These are phyloP conservation scores for Xylariaceae sp. DNA, from an alignment of 2,329 filamentous ascomycete genomes.

Conservation along the genomic window DNA sequence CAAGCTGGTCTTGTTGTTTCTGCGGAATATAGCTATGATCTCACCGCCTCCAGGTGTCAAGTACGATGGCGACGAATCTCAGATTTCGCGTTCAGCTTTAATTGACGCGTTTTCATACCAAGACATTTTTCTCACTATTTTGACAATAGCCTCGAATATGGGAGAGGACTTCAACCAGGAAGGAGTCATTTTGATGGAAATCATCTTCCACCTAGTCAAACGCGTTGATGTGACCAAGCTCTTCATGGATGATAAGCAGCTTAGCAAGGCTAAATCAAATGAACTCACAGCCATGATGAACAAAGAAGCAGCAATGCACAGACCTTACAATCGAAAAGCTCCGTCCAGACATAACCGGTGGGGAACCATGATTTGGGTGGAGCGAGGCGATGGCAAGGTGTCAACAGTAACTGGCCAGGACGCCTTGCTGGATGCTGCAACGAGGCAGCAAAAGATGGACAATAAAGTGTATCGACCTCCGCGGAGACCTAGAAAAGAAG, in stretches of 20 bases:
- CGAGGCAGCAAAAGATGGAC: constrained; percentile 86
- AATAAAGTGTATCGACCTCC: constrained; percentile 90
- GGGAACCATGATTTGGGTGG: constrained; percentile 96
- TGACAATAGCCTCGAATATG: constrained; percentile 90
- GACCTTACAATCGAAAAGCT: constrained; percentile 74
- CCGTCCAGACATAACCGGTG: constrained; percentile 91
- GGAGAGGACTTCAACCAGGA: constrained; percentile 90
- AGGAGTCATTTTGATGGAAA: constrained; percentile 87
- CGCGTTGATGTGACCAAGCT: constrained; percentile 82
- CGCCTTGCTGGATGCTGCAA: constrained; percentile 72
- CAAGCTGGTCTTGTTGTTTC: constrained; percentile 83
- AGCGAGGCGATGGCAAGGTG: constrained; percentile 81
- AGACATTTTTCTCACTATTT: constrained; percentile 81
- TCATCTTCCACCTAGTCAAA: constrained; percentile 90
- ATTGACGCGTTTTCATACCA: constrained; percentile 90
- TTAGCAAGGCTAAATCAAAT: constrained; percentile 67
- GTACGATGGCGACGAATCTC: constrained; percentile 84
- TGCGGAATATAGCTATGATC: constrained; percentile 88
- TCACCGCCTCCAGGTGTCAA: constrained; percentile 71
- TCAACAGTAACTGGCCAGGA: constrained; percentile 88
- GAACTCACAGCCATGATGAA: constrained; percentile 76
- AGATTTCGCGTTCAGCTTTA: constrained; percentile 83
- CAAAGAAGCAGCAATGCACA: constrained; percentile 83
- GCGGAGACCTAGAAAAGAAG: constrained; percentile 61
- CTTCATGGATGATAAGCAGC: constrained; percentile 79